These are phyloP conservation scores for Blastomyces emzantsi DNA, from an alignment of 2,329 filamentous ascomycete species.

Conservation along the genomic window DNA sequence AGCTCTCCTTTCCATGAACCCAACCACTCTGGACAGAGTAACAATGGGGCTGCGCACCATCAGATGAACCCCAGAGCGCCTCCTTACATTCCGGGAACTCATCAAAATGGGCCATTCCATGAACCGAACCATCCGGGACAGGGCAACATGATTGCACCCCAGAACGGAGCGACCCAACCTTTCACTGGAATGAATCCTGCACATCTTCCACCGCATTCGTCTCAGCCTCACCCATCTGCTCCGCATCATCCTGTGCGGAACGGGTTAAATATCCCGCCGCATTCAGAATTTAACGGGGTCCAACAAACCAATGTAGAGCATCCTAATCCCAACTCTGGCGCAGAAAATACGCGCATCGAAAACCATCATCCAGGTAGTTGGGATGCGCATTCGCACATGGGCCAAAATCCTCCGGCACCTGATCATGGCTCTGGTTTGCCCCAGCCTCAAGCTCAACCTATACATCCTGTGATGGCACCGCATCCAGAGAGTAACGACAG, in stretches of 20 bases:
- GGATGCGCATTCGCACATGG: not conserved
- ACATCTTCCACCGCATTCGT: not conserved
- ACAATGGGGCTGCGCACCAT: no score
- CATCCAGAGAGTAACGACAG: not conserved
- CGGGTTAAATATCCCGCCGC: not conserved
- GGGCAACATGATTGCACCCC: no score
- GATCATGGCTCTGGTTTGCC: not conserved
- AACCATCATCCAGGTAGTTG: not conserved
- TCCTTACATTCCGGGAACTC: no score
- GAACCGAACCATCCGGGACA: not conserved
- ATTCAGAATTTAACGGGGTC: not conserved
- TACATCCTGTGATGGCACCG: no score
- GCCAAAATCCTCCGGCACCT: not conserved
- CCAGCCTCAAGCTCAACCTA: not conserved
- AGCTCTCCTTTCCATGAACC: no score
- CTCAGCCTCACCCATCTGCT: not conserved
- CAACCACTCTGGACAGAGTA: no score
- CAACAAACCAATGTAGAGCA: not conserved
- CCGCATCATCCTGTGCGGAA: not conserved
- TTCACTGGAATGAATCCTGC: not conserved
- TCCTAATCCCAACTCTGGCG: not conserved
- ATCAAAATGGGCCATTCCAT: not conserved
- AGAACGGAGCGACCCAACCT: not conserved
- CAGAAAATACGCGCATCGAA: not conserved
- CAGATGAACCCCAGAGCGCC: no score